Evolutionary conservation across 106 monocot genomes (phyloP).

Genomic region (Cymbidium sinense): DNA sequence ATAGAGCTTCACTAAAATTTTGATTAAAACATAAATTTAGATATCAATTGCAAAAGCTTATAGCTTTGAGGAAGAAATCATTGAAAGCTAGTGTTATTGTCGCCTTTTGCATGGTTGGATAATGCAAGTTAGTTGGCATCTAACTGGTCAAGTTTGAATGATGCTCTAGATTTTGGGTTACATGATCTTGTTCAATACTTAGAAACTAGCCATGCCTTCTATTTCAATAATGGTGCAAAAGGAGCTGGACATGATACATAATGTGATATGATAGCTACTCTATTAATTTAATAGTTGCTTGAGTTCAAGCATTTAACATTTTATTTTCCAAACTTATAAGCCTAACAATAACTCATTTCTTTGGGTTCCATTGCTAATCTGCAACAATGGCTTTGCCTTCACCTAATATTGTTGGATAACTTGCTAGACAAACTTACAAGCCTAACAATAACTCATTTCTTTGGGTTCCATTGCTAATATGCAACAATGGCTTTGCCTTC

Average conservation of each 20-base stretch:
- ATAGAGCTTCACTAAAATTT: too few relatives aligned
- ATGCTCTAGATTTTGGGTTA: background rate
- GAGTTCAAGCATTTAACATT: conserved; percentile 72
- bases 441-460: conserved; percentile 64
- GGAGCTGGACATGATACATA: conserved; percentile 83
- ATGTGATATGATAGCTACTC: conserved; percentile 70
- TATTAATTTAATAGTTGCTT: conserved; percentile 55
- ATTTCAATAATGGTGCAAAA: conserved; percentile 82
- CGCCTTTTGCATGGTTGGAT: too few relatives aligned
- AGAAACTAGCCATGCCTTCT: conserved; percentile 11
- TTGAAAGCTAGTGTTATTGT: too few relatives aligned
- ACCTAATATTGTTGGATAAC: too few relatives aligned
- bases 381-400: conserved; percentile 64
- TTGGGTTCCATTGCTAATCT: conserved; percentile 61
- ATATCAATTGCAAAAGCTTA: too few relatives aligned
- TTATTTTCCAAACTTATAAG: conserved; percentile 84
- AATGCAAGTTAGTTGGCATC: background rate
- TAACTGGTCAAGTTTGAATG: background rate
- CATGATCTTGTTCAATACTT: background rate
- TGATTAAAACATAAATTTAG: too few relatives aligned
- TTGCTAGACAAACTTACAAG: conserved; percentile 59
- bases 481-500: conserved; percentile 82
- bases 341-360: conserved; percentile 64
- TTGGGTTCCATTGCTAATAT: conserved; percentile 60
- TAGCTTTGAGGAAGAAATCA: too few relatives aligned